A percentile compares a stretch with the other conserved stretches of the same genome.
phyloP scores from a whole-genome alignment of 2,329 filamentous ascomycete genomes.

The Magnaporthiopsis poae region DNA sequence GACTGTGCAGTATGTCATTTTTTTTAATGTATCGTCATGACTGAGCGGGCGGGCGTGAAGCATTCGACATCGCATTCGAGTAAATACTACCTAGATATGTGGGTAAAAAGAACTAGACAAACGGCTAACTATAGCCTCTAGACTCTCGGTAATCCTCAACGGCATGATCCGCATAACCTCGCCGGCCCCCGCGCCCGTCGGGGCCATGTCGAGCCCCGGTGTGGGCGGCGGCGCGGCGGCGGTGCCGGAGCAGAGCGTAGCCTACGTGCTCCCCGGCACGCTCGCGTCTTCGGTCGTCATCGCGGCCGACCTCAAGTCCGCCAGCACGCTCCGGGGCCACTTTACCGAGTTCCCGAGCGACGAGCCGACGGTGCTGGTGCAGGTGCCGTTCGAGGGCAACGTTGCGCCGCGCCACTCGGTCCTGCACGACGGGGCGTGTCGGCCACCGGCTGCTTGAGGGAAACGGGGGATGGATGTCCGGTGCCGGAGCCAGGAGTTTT shows the following conservation, averaged over 20 bases:
- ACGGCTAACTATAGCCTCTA: slow-evolving; percentile 7
- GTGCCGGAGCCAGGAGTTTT: not conserved
- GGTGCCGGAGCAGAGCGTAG: slow-evolving; percentile 12
- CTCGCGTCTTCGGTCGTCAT: slow-evolving; percentile 22
- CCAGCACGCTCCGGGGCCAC: slow-evolving; percentile 21
- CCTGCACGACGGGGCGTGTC: slow-evolving; percentile 22
- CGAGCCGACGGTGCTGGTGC: slow-evolving; percentile 23
- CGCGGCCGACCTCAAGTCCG: slow-evolving; percentile 20
- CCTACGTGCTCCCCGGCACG: slow-evolving; percentile 23
- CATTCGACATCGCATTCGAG: too few species aligned
- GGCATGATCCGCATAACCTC: slow-evolving; percentile 24
- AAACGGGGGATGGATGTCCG: not conserved
- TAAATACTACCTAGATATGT: too few species aligned
- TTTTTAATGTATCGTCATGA: too few species aligned
- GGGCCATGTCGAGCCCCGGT: slow-evolving; percentile 8
- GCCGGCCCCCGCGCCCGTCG: slow-evolving; percentile 15
- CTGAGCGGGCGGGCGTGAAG: too few species aligned
- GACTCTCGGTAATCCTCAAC: slow-evolving; percentile 23
- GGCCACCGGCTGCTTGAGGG: not conserved
- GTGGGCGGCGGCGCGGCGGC: not conserved
- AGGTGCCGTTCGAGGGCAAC: slow-evolving; percentile 21
- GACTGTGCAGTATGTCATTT: slow-evolving; percentile 19
- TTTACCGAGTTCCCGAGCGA: slow-evolving; percentile 26
- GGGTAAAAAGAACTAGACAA: too few species aligned
- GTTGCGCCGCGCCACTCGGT: slow-evolving; percentile 19